Evolutionary conservation across 1,284 basidiomycete genomes (phyloP), one percentile per base, ranked within the genome.

Genomic region (Exobasidium rhododendri): DNA sequence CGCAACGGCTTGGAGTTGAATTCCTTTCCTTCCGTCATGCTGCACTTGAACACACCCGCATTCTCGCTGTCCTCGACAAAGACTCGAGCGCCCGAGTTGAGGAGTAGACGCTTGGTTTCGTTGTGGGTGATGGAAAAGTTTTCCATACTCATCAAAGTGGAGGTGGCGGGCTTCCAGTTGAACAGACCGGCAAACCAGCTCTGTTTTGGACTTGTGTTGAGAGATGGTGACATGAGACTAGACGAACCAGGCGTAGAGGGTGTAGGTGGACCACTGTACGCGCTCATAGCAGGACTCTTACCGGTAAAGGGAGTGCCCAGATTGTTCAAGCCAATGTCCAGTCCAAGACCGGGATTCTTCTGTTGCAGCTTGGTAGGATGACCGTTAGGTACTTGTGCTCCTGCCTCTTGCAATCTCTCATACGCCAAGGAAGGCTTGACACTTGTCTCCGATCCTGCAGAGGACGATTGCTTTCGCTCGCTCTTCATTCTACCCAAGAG

Each of bases 151-250:
- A 74, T 69, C 56, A 79, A 69, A 22, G 66, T 69, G 79, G 87
- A 87, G 14, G 83, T 84, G 17, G 85, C 83, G 0, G 90, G 87
- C 74, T 88, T 91, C 83, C 91, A 88, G 75, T 87, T 89, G 85
- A 97, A 94, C 51, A 96, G 85, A 66, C 88, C 89, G 57, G 87
- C 86, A 69, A 97, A 87, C 94, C 94, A 97, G 61, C 86, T 87
- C 53, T 89, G 86, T 79, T 88, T 89, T 66, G 74, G 31, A 57
- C 63, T 43, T 53, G 45, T 54, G n/a, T 28, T 28, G n/a, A 28
- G 26, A 24, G 47, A 50, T 28, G 59, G 47, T 17, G 58, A 45
- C 22, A 59, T 55, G 1, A 61, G 35, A n/a, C 5, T 22, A 5
- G 52, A 14, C 5, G 20, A 26, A 26, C 47, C 47, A 4, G 52